Evolutionary conservation across 208 protist genomes (phyloP), one percentile per base, ranked within the genome.

Genomic region (Leishmania gerbilli): DNA sequence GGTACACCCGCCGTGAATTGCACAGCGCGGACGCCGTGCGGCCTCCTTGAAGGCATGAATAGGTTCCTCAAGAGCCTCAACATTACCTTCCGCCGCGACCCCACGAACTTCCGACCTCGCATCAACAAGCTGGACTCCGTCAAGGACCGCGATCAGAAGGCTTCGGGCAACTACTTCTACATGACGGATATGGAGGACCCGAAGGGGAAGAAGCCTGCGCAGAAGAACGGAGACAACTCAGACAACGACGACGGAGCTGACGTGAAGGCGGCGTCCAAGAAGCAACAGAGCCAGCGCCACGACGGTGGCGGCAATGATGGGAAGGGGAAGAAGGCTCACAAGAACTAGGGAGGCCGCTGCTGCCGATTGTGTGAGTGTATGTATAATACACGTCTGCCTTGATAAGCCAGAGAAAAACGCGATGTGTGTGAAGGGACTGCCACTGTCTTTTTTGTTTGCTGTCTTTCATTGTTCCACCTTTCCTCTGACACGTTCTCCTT

Each of bases 41-140:
- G 84, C 24, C 86, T 98, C 45, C 88, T 97, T 42, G 89, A 93
- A 64, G 95, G 95, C 76, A 99, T 99, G 98, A 99, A 99, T 92
- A 92, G 97, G 80, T 99, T 99, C 93, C 91, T 99, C 51, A 97
- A 98, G 85, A 84, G 88, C 69, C 90, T 99, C 42, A 94, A 99
- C 51, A 99, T 98, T 77, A 99, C 99, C 4, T 99, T 99, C 95
- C 94, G 99, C 77, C 93, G 99, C 67, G 99, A 99, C 88, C 99
- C 99, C 45, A 95, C 91, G 27, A 99, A 99, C 89, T 99, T 95
- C 86, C 95, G 99, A 72, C 99, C 99, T 45, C 95, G 99, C 81
- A 99, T 99, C 89, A 99, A 99, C 91, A 99, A 99, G 88, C 77
- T 97, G 4, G 94, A 99, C 77, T 99, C 98, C 51, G 95, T 99